Evolutionary conservation across 179 eudicot genomes (phyloP).

Genomic region (Drosera spatulata): DNA sequence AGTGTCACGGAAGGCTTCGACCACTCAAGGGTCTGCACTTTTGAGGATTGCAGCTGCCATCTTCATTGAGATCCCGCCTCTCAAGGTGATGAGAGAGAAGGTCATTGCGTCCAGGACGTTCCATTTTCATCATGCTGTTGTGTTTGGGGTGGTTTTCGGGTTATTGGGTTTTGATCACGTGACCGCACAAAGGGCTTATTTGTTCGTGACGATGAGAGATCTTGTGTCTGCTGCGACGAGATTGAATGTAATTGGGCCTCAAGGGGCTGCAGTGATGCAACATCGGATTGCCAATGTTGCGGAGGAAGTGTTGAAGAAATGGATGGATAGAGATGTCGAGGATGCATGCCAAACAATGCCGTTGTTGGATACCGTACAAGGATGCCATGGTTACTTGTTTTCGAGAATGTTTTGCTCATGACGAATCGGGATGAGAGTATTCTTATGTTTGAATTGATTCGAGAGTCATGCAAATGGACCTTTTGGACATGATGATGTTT

Average conservation of each 20-base stretch:
- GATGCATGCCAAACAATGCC: slow-evolving; percentile 86
- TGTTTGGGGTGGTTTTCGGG: slow-evolving; percentile 78
- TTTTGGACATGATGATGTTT: no score
- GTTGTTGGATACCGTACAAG: slow-evolving; percentile 73
- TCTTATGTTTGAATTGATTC: no score
- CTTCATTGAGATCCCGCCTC: slow-evolving; percentile 51
- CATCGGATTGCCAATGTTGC: slow-evolving; percentile 50
- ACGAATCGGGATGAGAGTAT: not conserved
- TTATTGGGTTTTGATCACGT: slow-evolving; percentile 46
- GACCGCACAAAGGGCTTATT: slow-evolving; percentile 56
- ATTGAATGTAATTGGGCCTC: slow-evolving; percentile 74
- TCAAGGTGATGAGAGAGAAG: slow-evolving; percentile 54
- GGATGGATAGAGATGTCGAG: slow-evolving; percentile 60
- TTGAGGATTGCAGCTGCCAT: slow-evolving; percentile 62
- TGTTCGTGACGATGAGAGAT: slow-evolving; percentile 69
- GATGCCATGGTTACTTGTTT: slow-evolving; percentile 77
- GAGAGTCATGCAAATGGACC: no score
- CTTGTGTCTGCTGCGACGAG: slow-evolving; percentile 85
- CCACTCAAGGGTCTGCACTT: slow-evolving; percentile 80
- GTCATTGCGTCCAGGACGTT: slow-evolving; percentile 22
- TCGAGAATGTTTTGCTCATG: slow-evolving; percentile 80
- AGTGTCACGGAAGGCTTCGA: slow-evolving; percentile 71
- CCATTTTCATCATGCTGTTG: slow-evolving; percentile 74
- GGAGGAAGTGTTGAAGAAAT: slow-evolving; percentile 46
- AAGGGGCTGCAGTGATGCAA: slow-evolving; percentile 70